Conservation (phyloP, 1,284 basidiomycete genomes). For the Boletellus deceptivus region DNA sequence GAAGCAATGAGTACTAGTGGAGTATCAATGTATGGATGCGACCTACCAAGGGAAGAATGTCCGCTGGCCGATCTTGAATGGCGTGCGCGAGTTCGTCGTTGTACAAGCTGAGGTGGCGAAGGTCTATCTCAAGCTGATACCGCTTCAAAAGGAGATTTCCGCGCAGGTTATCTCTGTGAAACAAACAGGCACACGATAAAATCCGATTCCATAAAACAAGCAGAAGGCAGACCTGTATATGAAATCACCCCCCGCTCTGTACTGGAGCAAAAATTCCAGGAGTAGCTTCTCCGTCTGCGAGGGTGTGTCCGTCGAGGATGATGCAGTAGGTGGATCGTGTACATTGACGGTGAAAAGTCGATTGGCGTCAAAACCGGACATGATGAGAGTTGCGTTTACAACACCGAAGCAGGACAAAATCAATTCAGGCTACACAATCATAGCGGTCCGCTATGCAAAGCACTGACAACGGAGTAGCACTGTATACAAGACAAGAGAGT, state of each 20-base stretch:
- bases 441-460: too few relatives aligned
- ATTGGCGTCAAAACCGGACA: constrained; percentile 77
- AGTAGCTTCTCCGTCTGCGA: constrained; percentile 80
- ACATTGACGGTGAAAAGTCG: constrained; percentile 78
- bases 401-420: constrained; percentile 9
- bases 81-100: constrained; percentile 92
- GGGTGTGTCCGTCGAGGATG: constrained; percentile 62
- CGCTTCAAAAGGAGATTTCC: constrained; percentile 90
- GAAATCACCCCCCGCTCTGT: constrained; percentile 86
- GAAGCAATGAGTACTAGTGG: constrained; percentile 2
- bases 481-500: too few relatives aligned
- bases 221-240: constrained; percentile 64
- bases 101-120: constrained; percentile 88
- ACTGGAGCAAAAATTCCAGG: constrained; percentile 82
- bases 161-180: constrained; percentile 80
- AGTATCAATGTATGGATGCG: background rate
- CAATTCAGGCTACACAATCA: constrained; percentile 37
- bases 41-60: constrained; percentile 83
- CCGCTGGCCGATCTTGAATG: constrained; percentile 86
- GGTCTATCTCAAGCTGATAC: constrained; percentile 89
- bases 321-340: constrained; percentile 52
- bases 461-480: too few relatives aligned
- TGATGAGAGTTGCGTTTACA: constrained; percentile 22
- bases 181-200: constrained; percentile 3
- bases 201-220: constrained; percentile 1